Evolutionary conservation across 805 yeast genomes (phyloP).

Genomic region (Lachancea meyersii): DNA sequence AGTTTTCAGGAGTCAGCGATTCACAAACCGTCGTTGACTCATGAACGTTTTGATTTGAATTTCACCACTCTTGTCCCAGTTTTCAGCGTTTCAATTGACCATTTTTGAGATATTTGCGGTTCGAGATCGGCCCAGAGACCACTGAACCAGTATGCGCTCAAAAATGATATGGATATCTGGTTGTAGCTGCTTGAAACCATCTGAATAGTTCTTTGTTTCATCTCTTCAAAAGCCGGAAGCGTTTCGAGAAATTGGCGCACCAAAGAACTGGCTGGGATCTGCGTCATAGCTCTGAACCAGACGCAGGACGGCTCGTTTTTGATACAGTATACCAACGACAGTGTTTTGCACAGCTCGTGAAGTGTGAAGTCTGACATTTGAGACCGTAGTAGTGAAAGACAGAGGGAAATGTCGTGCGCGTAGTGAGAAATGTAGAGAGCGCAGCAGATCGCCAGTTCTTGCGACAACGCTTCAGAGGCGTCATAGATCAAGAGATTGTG

Average conservation of each 20-base stretch:
- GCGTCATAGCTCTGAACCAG: slow-evolving; percentile 17
- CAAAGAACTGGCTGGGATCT: slow-evolving; percentile 2
- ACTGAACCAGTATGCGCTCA: slow-evolving; percentile 15
- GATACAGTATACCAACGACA: slow-evolving; percentile 12
- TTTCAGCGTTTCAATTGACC: slow-evolving; percentile 6
- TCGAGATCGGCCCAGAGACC: slow-evolving; percentile 10
- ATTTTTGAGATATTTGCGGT: not conserved
- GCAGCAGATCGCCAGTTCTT: slow-evolving; percentile 11
- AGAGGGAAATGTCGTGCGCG: too few relatives aligned
- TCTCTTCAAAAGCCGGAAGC: slow-evolving; percentile 14
- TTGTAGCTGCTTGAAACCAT: slow-evolving; percentile 16
- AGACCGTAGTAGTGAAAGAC: slow-evolving; percentile 6
- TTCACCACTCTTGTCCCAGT: slow-evolving; percentile 11
- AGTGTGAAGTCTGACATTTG: not conserved
- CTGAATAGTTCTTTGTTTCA: slow-evolving; percentile 14
- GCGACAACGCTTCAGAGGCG: not conserved
- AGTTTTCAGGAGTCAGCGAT: not conserved
- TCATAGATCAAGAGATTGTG: not conserved
- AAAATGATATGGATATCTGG: slow-evolving; percentile 15
- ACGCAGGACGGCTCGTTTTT: slow-evolving; percentile 1
- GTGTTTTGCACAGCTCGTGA: not conserved
- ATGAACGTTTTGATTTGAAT: slow-evolving; percentile 7
- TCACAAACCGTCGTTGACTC: not conserved
- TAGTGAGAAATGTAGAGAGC: slow-evolving; percentile 15
- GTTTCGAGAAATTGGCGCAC: slow-evolving; percentile 11